These are phyloP conservation scores for Gamarada debralockiae DNA, from an alignment of 495 filamentous ascomycete species.

Conservation along the genomic window DNA sequence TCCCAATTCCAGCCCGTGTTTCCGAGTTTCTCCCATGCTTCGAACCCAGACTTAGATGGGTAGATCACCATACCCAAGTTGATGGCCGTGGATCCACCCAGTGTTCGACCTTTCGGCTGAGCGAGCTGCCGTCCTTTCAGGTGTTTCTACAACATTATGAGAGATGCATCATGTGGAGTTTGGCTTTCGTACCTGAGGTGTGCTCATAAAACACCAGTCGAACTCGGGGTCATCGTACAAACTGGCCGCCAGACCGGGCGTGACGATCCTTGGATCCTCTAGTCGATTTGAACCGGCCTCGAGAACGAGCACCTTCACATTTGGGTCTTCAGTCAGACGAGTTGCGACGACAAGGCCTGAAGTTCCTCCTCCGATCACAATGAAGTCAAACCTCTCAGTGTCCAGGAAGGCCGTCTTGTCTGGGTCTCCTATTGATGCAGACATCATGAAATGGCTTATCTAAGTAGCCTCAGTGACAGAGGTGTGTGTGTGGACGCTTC, in stretches of 20 bases:
- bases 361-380: conserved; percentile 82
- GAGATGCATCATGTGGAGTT: background rate
- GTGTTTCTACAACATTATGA: background rate
- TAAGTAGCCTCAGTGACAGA: too few relatives aligned
- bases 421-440: too few relatives aligned
- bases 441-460: too few relatives aligned
- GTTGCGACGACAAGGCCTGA: conserved; percentile 76
- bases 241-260: conserved; percentile 36
- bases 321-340: conserved; percentile 39
- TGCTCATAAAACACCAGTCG: conserved; percentile 47
- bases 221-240: conserved; percentile 39
- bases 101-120: conserved; percentile 8
- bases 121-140: conserved; percentile 4
- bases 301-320: conserved; percentile 41
- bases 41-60: background rate
- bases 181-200: conserved; percentile 39
- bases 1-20: conserved; percentile 38
- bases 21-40: conserved; percentile 34
- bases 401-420: background rate
- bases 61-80: background rate
- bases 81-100: background rate
- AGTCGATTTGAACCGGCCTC: conserved; percentile 47
- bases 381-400: conserved; percentile 64
- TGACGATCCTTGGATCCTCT: conserved; percentile 39
- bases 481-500: too few relatives aligned